These are phyloP conservation scores for Gentiana dahurica DNA, from an alignment of 257 asterid species.

Conservation along the genomic window DNA sequence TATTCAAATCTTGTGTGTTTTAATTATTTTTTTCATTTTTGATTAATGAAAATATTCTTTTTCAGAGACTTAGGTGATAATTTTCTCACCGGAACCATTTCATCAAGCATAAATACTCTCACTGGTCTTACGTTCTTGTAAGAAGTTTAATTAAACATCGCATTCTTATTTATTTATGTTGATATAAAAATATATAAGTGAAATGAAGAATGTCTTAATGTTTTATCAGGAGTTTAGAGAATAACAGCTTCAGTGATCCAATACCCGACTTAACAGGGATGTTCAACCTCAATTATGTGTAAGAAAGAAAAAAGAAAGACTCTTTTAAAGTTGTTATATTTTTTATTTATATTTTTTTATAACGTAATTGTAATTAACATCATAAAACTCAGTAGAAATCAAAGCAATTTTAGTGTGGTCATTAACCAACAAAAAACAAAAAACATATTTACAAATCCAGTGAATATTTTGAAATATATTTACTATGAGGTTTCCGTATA, in stretches of 20 bases:
- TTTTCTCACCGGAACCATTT: constrained; percentile 42
- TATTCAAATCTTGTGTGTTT: background rate
- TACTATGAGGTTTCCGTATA: constrained; percentile 16
- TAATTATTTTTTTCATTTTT: background rate
- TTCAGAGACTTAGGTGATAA: constrained; percentile 84
- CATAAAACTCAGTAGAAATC: constrained; percentile 6
- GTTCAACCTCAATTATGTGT: no score
- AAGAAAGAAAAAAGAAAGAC: no score
- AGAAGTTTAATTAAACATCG: no score
- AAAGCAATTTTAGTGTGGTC: background rate
- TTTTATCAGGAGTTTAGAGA: no score
- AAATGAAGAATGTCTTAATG: no score
- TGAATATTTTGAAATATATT: background rate
- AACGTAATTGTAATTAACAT: constrained; percentile 22
- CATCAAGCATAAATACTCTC: constrained; percentile 60
- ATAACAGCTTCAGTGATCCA: no score
- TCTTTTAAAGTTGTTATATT: no score
- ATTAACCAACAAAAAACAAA: background rate
- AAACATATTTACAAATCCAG: background rate
- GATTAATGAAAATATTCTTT: background rate
- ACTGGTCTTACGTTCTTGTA: constrained; percentile 22
- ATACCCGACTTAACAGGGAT: no score
- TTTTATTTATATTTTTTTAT: no score
- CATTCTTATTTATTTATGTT: no score
- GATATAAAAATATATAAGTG: no score